A percentile compares a stretch with the other conserved stretches of the same genome.
These are phyloP conservation scores for Trichosporon ovoides DNA, from an alignment of 1,284 basidiomycete species.

Conservation along the genomic window DNA sequence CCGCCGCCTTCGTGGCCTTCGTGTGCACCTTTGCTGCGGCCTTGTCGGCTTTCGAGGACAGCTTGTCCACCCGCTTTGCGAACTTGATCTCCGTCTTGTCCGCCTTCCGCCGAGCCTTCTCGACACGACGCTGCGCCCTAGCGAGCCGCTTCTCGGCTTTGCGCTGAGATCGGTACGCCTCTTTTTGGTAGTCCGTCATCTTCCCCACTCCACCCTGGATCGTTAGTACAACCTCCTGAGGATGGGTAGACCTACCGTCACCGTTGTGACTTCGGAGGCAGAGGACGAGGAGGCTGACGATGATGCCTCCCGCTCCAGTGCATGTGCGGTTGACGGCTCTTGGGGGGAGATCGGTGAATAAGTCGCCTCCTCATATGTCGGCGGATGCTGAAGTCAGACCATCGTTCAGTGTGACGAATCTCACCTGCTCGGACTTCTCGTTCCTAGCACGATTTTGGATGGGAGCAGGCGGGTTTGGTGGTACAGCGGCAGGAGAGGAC, in stretches of 20 bases:
- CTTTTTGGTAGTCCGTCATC: background rate
- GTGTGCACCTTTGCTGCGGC: too few species aligned
- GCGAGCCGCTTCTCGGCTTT: constrained; percentile 14
- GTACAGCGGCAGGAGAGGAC: background rate
- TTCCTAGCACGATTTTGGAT: too few species aligned
- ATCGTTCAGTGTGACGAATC: too few species aligned
- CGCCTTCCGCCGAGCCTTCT: constrained; percentile 5
- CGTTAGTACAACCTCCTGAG: too few species aligned
- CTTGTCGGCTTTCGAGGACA: too few species aligned
- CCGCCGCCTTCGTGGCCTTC: constrained; percentile 9
- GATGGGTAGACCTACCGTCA: too few species aligned
- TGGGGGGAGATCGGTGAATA: too few species aligned
- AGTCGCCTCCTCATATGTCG: background rate
- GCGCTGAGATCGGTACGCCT: background rate
- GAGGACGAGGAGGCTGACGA: background rate
- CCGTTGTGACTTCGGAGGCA: background rate
- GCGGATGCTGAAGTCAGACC: background rate
- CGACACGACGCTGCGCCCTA: constrained; percentile 6
- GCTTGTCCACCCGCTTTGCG: background rate
- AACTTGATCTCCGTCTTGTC: constrained; percentile 2
- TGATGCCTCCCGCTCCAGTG: background rate
- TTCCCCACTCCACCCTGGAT: too few species aligned
- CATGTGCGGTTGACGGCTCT: too few species aligned
- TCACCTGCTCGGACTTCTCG: too few species aligned
- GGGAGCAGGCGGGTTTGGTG: too few species aligned